Evolutionary conservation across 2,329 filamentous ascomycete species (phyloP).

Genomic region (Plectosphaerella cucumerina): DNA sequence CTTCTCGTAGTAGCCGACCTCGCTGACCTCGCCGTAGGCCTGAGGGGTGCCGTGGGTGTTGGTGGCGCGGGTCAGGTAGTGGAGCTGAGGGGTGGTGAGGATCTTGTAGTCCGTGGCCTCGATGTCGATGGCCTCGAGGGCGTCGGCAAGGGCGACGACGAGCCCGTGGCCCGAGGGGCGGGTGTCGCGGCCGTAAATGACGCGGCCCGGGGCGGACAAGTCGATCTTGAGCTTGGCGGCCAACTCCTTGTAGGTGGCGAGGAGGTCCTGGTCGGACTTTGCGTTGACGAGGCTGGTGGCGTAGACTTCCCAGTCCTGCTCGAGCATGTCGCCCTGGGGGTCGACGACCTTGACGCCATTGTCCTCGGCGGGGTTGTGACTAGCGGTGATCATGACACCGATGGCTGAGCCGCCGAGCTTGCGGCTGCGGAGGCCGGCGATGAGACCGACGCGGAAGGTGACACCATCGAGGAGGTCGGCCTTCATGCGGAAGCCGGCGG

Average conservation of each 20-base stretch:
- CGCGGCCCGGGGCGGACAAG: slow-evolving; percentile 64
- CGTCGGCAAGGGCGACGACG: slow-evolving; percentile 72
- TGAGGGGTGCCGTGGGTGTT: slow-evolving; percentile 88
- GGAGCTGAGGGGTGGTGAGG: slow-evolving; percentile 94
- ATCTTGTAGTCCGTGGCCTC: slow-evolving; percentile 83
- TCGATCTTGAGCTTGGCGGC: slow-evolving; percentile 74
- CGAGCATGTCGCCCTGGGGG: slow-evolving; percentile 96
- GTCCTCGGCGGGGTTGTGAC: slow-evolving; percentile 84
- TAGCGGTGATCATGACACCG: slow-evolving; percentile 94
- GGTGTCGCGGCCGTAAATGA: slow-evolving; percentile 89
- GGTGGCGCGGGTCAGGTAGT: slow-evolving; percentile 91
- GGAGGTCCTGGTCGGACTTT: slow-evolving; percentile 67
- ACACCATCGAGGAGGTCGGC: slow-evolving; percentile 84
- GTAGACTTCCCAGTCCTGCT: slow-evolving; percentile 89
- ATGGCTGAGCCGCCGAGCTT: slow-evolving; percentile 88
- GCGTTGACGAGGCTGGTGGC: slow-evolving; percentile 89
- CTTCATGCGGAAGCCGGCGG: slow-evolving; percentile 65
- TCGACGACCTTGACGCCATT: slow-evolving; percentile 96
- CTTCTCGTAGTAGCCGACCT: slow-evolving; percentile 94
- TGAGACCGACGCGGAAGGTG: slow-evolving; percentile 85
- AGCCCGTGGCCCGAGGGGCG: slow-evolving; percentile 86
- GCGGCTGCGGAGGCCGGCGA: slow-evolving; percentile 83
- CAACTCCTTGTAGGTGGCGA: slow-evolving; percentile 71
- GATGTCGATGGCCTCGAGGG: slow-evolving; percentile 70
- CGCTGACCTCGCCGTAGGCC: slow-evolving; percentile 83